Percentiles rank a stretch among this genome's conserved stretches.
Conservation (phyloP, 805 yeast species). For the Priceomyces haplophilus region DNA sequence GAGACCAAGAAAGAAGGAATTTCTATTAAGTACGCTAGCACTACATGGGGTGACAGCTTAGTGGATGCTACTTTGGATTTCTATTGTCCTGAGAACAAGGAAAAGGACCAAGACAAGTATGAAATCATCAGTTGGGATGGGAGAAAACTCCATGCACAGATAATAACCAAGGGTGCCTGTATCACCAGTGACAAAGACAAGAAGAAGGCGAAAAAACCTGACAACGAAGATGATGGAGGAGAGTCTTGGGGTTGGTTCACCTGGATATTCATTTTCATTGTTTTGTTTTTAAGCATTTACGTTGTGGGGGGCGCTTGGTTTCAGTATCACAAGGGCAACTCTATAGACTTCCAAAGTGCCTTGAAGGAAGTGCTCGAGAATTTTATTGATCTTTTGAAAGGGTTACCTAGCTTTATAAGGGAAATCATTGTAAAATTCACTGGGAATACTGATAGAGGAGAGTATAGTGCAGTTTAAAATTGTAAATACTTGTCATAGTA, state of each 20-base stretch:
- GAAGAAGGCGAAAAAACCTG: conserved; percentile 23
- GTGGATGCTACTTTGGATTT: conserved; percentile 48
- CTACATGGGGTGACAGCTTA: conserved; percentile 66
- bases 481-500: conserved; percentile 2
- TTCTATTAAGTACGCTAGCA: conserved; percentile 45
- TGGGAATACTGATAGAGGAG: conserved; percentile 66
- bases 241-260: conserved; percentile 79
- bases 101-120: conserved; percentile 20
- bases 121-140: conserved; percentile 38
- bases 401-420: conserved; percentile 60
- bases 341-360: conserved; percentile 67
- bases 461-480: conserved; percentile 82
- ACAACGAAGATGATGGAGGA: conserved; percentile 25
- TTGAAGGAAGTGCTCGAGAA: conserved; percentile 72
- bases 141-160: conserved; percentile 21
- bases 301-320: conserved; percentile 74
- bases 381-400: conserved; percentile 51
- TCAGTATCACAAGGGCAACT: conserved; percentile 68
- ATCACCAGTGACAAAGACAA: conserved; percentile 26
- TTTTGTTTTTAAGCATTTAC: conserved; percentile 67
- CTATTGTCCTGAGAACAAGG: conserved; percentile 38
- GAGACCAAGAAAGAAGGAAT: conserved; percentile 29
- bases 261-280: conserved; percentile 73
- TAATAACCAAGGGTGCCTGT: conserved; percentile 42
- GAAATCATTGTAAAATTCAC: conserved; percentile 72